Conservation (phyloP, 345 rosid genomes). For the Ricinus communis region DNA sequence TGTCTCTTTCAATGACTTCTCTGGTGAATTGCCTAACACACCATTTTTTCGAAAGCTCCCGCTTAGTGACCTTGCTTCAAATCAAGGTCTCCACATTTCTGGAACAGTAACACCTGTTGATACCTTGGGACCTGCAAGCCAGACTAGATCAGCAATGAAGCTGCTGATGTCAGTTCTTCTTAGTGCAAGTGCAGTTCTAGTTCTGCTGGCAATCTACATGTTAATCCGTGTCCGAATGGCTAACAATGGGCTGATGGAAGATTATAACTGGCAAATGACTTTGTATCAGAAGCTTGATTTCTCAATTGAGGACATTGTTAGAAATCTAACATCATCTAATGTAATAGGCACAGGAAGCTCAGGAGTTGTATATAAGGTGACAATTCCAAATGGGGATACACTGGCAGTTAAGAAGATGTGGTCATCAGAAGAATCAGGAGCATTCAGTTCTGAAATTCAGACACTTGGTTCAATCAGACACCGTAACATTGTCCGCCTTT, state of each 20-base stretch:
- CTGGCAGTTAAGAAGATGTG: constrained; percentile 95
- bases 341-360: constrained; percentile 98
- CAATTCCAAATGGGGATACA: constrained; percentile 63
- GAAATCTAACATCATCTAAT: constrained; percentile 64
- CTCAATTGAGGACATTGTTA: constrained; percentile 66
- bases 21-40: constrained; percentile 81
- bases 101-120: constrained; percentile 47
- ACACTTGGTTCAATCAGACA: constrained; percentile 87
- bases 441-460: constrained; percentile 77
- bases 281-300: constrained; percentile 84
- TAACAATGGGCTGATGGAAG: constrained; percentile 33
- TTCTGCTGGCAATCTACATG: constrained; percentile 59
- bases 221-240: constrained; percentile 46
- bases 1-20: constrained; percentile 85
- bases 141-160: constrained; percentile 50
- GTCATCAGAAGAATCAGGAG: constrained; percentile 78
- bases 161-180: constrained; percentile 61
- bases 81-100: constrained; percentile 60
- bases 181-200: constrained; percentile 58
- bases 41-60: constrained; percentile 81
- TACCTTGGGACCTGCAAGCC: constrained; percentile 26
- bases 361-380: constrained; percentile 83
- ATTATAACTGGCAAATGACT: constrained; percentile 69
- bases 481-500: constrained; percentile 70
- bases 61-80: constrained; percentile 63